Percentiles rank a stretch among this genome's conserved stretches.
These are phyloP conservation scores for Alternaria gansuensis DNA, from an alignment of 2,329 filamentous ascomycete genomes.

Conservation along the genomic window DNA sequence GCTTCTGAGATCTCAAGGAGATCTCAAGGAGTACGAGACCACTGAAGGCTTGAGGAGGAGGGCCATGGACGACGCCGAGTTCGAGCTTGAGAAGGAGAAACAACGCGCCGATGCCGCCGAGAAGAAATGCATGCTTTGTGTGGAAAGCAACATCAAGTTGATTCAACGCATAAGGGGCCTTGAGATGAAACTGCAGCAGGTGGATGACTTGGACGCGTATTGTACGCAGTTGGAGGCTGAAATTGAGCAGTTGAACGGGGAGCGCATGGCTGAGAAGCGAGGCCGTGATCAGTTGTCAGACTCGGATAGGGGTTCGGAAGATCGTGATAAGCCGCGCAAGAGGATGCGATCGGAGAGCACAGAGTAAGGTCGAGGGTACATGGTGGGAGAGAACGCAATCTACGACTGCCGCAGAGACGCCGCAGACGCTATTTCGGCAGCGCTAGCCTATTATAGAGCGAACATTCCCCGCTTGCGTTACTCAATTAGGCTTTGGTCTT, in stretches of 20 bases:
- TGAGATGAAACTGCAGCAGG: neutral
- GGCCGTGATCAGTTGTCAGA: neutral
- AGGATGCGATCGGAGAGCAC: neutral
- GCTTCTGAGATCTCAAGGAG: neutral
- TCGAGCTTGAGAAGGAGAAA: neutral
- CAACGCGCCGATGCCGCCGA: conserved; percentile 12
- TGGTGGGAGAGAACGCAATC: neutral
- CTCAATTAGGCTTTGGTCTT: neutral
- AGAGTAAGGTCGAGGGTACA: neutral
- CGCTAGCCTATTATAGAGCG: conserved; percentile 14
- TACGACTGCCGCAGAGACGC: conserved; percentile 12
- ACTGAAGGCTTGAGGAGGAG: neutral
- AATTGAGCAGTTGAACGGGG: neutral
- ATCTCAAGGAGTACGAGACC: conserved; percentile 6
- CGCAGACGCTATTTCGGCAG: conserved; percentile 10
- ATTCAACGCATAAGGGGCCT: neutral
- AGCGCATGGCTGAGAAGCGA: neutral
- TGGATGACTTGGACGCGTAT: conserved; percentile 6
- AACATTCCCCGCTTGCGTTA: conserved; percentile 11
- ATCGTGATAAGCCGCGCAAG: neutral
- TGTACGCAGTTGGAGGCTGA: conserved; percentile 6
- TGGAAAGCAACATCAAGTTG: neutral
- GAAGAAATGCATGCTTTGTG: neutral
- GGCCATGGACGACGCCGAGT: neutral
- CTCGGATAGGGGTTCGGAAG: neutral